Base-by-base conservation (phyloP, 1,139 yeast species). In the Saccharomyces hybrid region DNA sequence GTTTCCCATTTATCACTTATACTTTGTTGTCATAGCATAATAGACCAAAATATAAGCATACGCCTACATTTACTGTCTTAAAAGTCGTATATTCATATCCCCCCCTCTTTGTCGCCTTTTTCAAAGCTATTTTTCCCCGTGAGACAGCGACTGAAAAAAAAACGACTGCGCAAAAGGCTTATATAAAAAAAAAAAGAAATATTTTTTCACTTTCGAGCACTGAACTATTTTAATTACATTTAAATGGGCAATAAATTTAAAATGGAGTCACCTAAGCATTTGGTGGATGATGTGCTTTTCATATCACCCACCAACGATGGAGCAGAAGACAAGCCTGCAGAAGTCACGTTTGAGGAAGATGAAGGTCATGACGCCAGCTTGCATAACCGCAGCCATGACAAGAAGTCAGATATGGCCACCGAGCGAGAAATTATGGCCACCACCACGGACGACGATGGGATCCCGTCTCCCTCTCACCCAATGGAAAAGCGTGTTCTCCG, bases 401-500 rank as follows among this genome's bases (percentile, higher is more conserved):
- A 58, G 47, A 57, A 58, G 44, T 52, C 48, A 3, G 53, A 50
- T 1, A 46, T 29, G 13, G 56, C 51, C 19, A 54, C 55, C 46
- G 65, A 61, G 31, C 58, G 59, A 16, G 66, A 63, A 52, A 50
- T 62, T 13, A 47, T 56, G 16, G 58, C 63, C 4, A 59, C 67
- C 2, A 60, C 65, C 9, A 62, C 66, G 1, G 67, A 64, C 27
- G 67, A 63, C 16, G 68, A 65, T 50, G 61, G 59, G 31, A 32
- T 61, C 34, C 70, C 70, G 5, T 61, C 66, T 7, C 41, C 63
- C 28, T 52, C 61, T 5, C 69, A 66, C 51, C 70, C 67, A 0
- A 60, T 69, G 60, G 80, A 80, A 62, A 69, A 66, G 47, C 72
- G 71, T 52, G 72, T 82, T 31, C 68, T 69, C 13, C 61, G 73